phyloP scores from a whole-genome alignment of 1,139 yeast species.

The Pichia sp. region DNA sequence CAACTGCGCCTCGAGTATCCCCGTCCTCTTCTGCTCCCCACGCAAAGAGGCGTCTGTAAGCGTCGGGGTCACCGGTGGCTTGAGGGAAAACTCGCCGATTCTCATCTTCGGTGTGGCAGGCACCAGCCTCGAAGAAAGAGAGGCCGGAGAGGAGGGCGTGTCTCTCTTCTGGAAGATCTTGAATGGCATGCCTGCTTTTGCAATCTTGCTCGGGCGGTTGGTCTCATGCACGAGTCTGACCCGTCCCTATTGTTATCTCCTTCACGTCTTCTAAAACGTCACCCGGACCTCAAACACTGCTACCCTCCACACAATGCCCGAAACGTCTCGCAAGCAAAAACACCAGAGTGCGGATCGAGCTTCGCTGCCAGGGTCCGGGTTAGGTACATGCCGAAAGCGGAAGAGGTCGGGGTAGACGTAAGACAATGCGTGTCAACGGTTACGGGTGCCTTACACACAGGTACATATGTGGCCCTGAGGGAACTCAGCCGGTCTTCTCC shows the following conservation, averaged over 20 bases:
- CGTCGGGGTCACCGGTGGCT: slow-evolving; percentile 20
- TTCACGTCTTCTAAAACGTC: too few relatives aligned
- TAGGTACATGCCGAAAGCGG: too few relatives aligned
- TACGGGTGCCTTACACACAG: too few relatives aligned
- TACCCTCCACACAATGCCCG: too few relatives aligned
- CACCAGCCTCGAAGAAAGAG: slow-evolving; percentile 6
- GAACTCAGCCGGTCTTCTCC: neutral
- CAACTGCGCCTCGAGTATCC: slow-evolving; percentile 20
- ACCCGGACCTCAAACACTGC: too few relatives aligned
- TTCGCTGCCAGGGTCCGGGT: too few relatives aligned
- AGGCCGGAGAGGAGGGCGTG: neutral
- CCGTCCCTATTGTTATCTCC: neutral
- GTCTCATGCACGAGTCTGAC: neutral
- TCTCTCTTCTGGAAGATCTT: slow-evolving; percentile 15
- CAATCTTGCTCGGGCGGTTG: neutral
- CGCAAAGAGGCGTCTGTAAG: slow-evolving; percentile 19
- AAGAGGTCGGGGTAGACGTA: too few relatives aligned
- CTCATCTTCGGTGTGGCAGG: slow-evolving; percentile 12
- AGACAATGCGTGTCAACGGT: too few relatives aligned
- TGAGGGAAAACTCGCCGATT: slow-evolving; percentile 5
- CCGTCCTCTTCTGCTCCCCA: slow-evolving; percentile 33
- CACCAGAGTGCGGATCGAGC: too few relatives aligned
- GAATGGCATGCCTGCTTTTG: slow-evolving; percentile 5
- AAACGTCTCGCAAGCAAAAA: too few relatives aligned
- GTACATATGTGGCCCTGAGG: too few relatives aligned